Conservation (phyloP, 768 basidiomycete species). For the Exsudoporus frostii region DNA sequence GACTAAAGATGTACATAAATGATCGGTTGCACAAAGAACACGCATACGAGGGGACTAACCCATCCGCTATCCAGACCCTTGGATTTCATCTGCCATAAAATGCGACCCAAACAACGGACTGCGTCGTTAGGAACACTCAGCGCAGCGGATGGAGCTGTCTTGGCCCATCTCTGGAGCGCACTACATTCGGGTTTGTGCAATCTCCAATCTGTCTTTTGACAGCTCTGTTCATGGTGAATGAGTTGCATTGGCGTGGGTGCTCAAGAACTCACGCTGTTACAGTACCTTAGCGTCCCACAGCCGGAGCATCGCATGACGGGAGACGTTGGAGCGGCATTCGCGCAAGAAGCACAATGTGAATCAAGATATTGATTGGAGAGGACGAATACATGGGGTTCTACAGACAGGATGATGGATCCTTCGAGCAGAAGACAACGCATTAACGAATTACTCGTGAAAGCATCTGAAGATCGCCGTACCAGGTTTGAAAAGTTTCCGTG, state of each 20-base stretch:
- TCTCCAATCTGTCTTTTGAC: slow-evolving; percentile 72
- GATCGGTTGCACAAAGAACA: neutral
- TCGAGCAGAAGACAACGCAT: neutral
- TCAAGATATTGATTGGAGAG: slow-evolving; percentile 63
- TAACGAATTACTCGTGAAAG: neutral
- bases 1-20: slow-evolving; percentile 38
- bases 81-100: slow-evolving; percentile 64
- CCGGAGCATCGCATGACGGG: slow-evolving; percentile 67
- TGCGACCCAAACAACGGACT: slow-evolving; percentile 71
- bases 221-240: slow-evolving; percentile 39
- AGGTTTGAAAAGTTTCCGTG: slow-evolving; percentile 32
- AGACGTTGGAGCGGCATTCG: slow-evolving; percentile 33
- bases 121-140: slow-evolving; percentile 68
- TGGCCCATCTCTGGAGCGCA: slow-evolving; percentile 59
- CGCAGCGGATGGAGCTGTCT: slow-evolving; percentile 45
- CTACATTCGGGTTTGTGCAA: slow-evolving; percentile 77
- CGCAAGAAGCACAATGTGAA: slow-evolving; percentile 69
- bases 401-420: slow-evolving; percentile 62
- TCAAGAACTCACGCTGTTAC: slow-evolving; percentile 53
- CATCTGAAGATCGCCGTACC: slow-evolving; percentile 30
- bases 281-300: slow-evolving; percentile 74
- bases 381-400: slow-evolving; percentile 58
- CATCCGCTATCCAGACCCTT: slow-evolving; percentile 51
- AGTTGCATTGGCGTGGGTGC: neutral
- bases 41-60: slow-evolving; percentile 41